These are phyloP conservation scores for Amanita rimosa DNA, from an alignment of 768 basidiomycete genomes.

Conservation along the genomic window DNA sequence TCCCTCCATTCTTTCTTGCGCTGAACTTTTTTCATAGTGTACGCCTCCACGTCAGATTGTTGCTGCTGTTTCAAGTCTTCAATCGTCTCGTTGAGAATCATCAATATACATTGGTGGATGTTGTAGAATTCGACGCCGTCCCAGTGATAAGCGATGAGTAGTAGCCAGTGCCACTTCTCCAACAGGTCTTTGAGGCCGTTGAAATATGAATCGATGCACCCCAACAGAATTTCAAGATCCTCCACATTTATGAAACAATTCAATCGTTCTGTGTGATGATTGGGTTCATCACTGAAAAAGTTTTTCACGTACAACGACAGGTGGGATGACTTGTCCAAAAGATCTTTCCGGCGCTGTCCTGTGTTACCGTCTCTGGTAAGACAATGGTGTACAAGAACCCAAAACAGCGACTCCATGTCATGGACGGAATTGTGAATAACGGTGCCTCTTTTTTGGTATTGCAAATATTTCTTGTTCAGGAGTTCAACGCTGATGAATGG, in stretches of 20 bases:
- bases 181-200: not conserved
- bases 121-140: not conserved
- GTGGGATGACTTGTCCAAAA: not conserved
- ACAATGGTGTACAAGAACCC: conserved; percentile 12
- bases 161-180: not conserved
- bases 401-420: conserved; percentile 14
- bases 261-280: no score
- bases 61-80: not conserved
- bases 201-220: not conserved
- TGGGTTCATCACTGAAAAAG: not conserved
- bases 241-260: no score
- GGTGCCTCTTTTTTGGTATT: not conserved
- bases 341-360: not conserved
- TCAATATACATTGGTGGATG: not conserved
- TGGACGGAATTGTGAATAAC: conserved; percentile 8
- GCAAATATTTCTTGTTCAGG: not conserved
- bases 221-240: not conserved
- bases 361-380: conserved; percentile 11
- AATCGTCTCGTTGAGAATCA: not conserved
- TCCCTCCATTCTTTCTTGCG: no score
- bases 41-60: no score
- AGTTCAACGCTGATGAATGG: not conserved
- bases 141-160: not conserved
- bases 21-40: no score
- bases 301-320: not conserved